Conservation (phyloP, 108 stramenopile genomes). For the Cylindrotheca fusiformis region DNA sequence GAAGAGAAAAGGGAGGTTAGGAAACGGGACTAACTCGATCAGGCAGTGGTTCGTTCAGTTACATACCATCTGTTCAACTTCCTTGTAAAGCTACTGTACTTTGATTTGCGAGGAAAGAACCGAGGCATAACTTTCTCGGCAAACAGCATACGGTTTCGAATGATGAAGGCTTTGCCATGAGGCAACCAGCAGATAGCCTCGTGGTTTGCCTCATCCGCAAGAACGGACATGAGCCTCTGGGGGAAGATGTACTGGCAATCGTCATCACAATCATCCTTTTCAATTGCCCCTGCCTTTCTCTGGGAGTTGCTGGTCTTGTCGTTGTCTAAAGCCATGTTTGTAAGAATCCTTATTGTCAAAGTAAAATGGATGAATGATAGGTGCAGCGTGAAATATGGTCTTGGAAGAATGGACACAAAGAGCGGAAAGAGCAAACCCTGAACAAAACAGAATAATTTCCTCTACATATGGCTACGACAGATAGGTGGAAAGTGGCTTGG, state of each 20-base stretch:
- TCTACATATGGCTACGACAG: too few relatives aligned
- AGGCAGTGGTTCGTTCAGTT: too few relatives aligned
- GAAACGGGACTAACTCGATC: not conserved
- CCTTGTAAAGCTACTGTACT: constrained; percentile 75
- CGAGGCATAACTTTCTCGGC: constrained; percentile 56
- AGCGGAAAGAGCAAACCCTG: too few relatives aligned
- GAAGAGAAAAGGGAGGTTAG: not conserved
- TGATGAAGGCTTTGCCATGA: constrained; percentile 64
- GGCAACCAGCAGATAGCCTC: constrained; percentile 66
- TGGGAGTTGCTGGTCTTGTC: constrained; percentile 1
- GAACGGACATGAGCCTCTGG: constrained; percentile 57
- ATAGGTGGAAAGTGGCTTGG: too few relatives aligned
- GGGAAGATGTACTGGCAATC: constrained; percentile 44
- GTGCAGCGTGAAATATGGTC: too few relatives aligned
- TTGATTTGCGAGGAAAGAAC: constrained; percentile 62
- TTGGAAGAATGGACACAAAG: too few relatives aligned
- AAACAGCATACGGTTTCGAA: constrained; percentile 61
- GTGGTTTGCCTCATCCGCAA: constrained; percentile 38
- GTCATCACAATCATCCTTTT: constrained; percentile 20
- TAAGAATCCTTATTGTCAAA: too few relatives aligned
- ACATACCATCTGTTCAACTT: constrained; percentile 70
- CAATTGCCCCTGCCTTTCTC: constrained; percentile 9
- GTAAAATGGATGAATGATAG: too few relatives aligned
- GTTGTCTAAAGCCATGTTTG: constrained; percentile 6
- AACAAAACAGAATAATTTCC: too few relatives aligned